Base-by-base conservation (phyloP, 495 filamentous ascomycete species). In the Opeltia flavorubescens region DNA sequence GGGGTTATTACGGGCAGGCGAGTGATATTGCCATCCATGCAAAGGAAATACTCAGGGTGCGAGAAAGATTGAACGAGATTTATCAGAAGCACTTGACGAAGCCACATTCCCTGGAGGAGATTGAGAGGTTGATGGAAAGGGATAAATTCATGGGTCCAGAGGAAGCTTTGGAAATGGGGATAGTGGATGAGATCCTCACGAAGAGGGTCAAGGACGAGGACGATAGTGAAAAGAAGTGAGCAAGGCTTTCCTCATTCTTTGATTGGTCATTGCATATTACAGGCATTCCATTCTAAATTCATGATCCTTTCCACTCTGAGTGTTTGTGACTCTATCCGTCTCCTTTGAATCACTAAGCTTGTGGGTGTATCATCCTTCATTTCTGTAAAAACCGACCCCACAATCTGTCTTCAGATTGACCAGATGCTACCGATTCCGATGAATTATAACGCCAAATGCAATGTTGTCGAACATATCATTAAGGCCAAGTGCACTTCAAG, bases 1-100 rank as follows among this genome's bases (percentile, higher is more conserved):
- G 91, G 26, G 91, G 91, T 0, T 95, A 93, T 47, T 76, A 78
- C 44, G 91, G 91, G 1, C 89, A 94, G 55, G 91, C 91, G 12
- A 75, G 65, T 15, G 91, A 98, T 62, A 95, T 98, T 52, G 77
- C 93, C 27, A 95, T 95, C 48, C 94, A 98, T 62, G 91, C 91
- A 5, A 94, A 85, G 60, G 91, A 98, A 70, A 98, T 98, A 48
- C 69, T 96, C 63, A 70, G 89, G 44, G 79, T 94, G 40, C 72
- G 91, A 50, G 67, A 78, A 48, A 78, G 88, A 68, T 66, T 96
- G 55, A 95, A 98, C 66, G 69, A 82, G 67, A 94, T 96, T 45
- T 95, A 94, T 52, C 72, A 83, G 64, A 63, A 70, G 50, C 91
- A 98, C 66, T 62, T 98, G 58, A 95, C 84, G 50, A 84, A 79